Evolutionary conservation across 257 asterid species (phyloP).

Genomic region (Nicotiana undulata): DNA sequence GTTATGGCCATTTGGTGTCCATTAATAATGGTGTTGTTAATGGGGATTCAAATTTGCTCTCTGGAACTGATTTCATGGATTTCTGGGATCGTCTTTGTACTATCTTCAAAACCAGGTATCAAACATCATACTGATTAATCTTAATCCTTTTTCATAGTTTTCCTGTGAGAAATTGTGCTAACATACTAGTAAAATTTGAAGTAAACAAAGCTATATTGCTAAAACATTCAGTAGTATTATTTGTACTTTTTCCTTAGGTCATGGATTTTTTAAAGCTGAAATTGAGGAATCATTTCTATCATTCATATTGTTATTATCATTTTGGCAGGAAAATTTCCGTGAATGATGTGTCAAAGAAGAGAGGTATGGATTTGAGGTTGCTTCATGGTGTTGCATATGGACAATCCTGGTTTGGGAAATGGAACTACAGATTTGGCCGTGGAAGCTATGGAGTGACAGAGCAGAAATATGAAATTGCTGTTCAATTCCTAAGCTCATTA

Average conservation of each 20-base stretch:
- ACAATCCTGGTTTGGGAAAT: constrained; percentile 48
- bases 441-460: constrained; percentile 39
- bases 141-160: background rate
- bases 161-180: background rate
- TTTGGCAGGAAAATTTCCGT: constrained; percentile 55
- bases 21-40: constrained; percentile 33
- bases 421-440: constrained; percentile 54
- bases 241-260: background rate
- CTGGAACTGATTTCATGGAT: constrained; percentile 46
- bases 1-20: constrained; percentile 68
- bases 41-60: constrained; percentile 24
- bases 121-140: background rate
- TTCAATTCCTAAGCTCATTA: constrained; percentile 34
- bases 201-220: too few species aligned
- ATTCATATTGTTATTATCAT: background rate
- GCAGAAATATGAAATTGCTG: constrained; percentile 26
- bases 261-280: background rate
- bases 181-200: too few species aligned
- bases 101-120: constrained; percentile 50
- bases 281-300: background rate
- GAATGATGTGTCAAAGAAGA: constrained; percentile 27
- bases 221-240: background rate
- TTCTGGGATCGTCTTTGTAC: constrained; percentile 78
- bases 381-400: constrained; percentile 46
- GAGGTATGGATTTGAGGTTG: constrained; percentile 40